Conservation (phyloP, 2,329 filamentous ascomycete genomes). For the Fusarium subglutinans region DNA sequence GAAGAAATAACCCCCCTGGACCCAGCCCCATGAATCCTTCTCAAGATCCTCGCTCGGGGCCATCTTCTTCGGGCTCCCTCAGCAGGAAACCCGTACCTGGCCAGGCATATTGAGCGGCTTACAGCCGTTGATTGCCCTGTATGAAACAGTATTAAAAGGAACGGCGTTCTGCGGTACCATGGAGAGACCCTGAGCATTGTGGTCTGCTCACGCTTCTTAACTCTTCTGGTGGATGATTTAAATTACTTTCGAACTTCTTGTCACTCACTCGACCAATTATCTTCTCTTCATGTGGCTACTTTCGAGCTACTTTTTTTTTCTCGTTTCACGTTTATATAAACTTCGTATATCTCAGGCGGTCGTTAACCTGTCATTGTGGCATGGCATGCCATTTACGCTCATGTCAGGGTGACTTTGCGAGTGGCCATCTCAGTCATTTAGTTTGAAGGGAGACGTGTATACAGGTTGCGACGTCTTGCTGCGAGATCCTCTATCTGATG, state of each 20-base stretch:
- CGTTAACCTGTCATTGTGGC: slow-evolving; percentile 17
- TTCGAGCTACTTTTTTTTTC: slow-evolving; percentile 26
- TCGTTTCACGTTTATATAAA: slow-evolving; percentile 39
- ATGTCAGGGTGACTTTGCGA: slow-evolving; percentile 22
- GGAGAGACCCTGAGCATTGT: slow-evolving; percentile 35
- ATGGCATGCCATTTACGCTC: slow-evolving; percentile 27
- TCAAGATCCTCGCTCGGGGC: slow-evolving; percentile 45
- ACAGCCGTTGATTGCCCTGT: slow-evolving; percentile 22
- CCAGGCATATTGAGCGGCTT: slow-evolving; percentile 54
- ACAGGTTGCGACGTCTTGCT: slow-evolving; percentile 28
- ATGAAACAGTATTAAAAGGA: slow-evolving; percentile 40
- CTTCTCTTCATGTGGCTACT: slow-evolving; percentile 24
- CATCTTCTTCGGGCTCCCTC: slow-evolving; percentile 55
- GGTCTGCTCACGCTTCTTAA: slow-evolving; percentile 38
- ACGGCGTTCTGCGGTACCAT: slow-evolving; percentile 45
- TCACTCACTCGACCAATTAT: slow-evolving; percentile 37
- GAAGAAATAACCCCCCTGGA: slow-evolving; percentile 56
- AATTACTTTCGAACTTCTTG: slow-evolving; percentile 35
- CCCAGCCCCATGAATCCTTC: slow-evolving; percentile 59
- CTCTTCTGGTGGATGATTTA: slow-evolving; percentile 39
- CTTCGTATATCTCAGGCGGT: slow-evolving; percentile 37
- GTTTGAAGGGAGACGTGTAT: slow-evolving; percentile 14
- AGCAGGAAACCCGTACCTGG: slow-evolving; percentile 66
- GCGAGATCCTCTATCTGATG: slow-evolving; percentile 6
- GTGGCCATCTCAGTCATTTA: slow-evolving; percentile 6